phyloP scores from a whole-genome alignment of 1,284 basidiomycete genomes.

The Chalciporus sp. region DNA sequence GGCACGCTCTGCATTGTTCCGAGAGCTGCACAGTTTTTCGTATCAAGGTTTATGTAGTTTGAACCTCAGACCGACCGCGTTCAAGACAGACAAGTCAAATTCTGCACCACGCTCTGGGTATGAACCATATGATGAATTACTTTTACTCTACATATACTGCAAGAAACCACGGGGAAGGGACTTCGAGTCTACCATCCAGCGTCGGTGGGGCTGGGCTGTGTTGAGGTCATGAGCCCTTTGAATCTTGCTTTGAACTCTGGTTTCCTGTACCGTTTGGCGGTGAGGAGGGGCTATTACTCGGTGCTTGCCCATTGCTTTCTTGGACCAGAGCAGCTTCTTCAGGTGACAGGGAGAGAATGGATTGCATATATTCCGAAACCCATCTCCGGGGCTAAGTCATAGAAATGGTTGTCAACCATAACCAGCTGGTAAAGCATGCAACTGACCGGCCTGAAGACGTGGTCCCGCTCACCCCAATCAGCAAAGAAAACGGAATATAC shows the following conservation, averaged over 20 bases:
- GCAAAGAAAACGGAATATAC: slow-evolving; percentile 63
- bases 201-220: no score
- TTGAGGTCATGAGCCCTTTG: slow-evolving; percentile 6
- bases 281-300: not conserved
- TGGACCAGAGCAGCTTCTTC: slow-evolving; percentile 41
- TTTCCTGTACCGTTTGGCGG: not conserved
- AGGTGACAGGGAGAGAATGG: slow-evolving; percentile 52
- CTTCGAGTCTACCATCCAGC: not conserved
- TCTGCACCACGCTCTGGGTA: not conserved
- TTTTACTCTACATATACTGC: not conserved
- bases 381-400: slow-evolving; percentile 47
- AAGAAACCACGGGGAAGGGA: not conserved
- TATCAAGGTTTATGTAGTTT: slow-evolving; percentile 35
- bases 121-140: not conserved
- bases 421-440: not conserved
- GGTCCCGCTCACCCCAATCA: slow-evolving; percentile 69
- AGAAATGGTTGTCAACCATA: slow-evolving; percentile 2
- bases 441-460: slow-evolving; percentile 69
- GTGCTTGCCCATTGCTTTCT: slow-evolving; percentile 7
- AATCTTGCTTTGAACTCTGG: not conserved
- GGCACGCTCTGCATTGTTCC: slow-evolving; percentile 38
- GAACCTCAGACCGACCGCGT: not conserved
- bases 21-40: slow-evolving; percentile 38
- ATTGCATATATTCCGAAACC: slow-evolving; percentile 42
- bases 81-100: not conserved